Percentiles rank a stretch among this genome's conserved stretches.
Conservation (phyloP, 176 grass and related monocot species). For the Ensete ventricosum region DNA sequence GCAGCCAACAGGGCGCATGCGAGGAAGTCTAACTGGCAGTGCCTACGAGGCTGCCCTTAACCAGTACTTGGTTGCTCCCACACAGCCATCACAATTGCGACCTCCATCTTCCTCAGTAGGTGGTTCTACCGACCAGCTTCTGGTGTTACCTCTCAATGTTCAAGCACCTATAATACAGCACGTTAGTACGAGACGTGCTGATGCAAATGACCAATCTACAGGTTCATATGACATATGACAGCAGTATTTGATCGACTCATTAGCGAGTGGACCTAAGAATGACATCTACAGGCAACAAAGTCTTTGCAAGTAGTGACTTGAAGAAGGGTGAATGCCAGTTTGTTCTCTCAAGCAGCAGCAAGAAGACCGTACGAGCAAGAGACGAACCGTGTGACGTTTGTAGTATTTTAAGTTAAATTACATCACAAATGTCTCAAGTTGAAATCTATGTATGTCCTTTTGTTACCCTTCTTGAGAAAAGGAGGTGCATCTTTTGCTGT, state of each 20-base stretch:
- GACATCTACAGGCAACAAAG: background rate
- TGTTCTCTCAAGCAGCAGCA: too few species aligned
- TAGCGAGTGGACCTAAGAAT: background rate
- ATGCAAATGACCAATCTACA: background rate
- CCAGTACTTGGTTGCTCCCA: constrained; percentile 29
- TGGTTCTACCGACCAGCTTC: background rate
- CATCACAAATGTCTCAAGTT: too few species aligned
- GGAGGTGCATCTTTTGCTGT: too few species aligned
- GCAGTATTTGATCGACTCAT: background rate
- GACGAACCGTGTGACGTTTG: too few species aligned
- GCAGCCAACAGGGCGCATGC: constrained; percentile 64
- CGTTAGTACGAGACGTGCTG: background rate
- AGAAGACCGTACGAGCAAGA: too few species aligned
- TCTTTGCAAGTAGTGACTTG: background rate
- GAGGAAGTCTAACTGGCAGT: constrained; percentile 75
- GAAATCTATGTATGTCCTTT: too few species aligned
- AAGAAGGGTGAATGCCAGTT: background rate
- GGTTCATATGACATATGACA: too few species aligned
- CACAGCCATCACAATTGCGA: constrained; percentile 13
- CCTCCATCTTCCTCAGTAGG: background rate
- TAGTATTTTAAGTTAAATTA: too few species aligned
- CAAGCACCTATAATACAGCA: background rate
- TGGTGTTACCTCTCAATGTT: background rate
- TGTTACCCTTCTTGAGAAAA: too few species aligned
- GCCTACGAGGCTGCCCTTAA: constrained; percentile 52